Conservation (phyloP, 805 yeast genomes). For the Hanseniaspora hatyaiensis region DNA sequence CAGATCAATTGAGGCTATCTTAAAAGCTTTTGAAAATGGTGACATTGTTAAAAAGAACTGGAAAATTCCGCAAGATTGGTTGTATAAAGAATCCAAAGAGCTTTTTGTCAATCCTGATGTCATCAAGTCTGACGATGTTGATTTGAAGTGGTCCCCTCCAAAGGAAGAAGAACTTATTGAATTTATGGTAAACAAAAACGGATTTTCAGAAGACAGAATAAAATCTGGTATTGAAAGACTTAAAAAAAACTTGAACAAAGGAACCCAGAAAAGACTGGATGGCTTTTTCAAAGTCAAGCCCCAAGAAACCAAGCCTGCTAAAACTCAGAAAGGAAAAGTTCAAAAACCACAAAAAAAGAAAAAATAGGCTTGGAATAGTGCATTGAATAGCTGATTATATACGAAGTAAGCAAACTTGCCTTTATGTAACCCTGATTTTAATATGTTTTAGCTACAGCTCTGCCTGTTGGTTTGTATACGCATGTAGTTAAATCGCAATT, state of each 20-base stretch:
- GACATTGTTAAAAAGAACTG: conserved; percentile 37
- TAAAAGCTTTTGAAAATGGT: conserved; percentile 43
- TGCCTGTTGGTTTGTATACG: no score
- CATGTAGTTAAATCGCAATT: no score
- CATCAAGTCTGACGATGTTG: conserved; percentile 44
- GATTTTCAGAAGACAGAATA: conserved; percentile 87
- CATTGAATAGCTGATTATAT: no score
- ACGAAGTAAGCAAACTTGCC: no score
- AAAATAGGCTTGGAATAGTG: conserved; percentile 6
- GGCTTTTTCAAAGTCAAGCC: conserved; percentile 69
- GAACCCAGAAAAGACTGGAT: conserved; percentile 84
- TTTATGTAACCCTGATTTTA: no score
- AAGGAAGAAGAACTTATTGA: conserved; percentile 72
- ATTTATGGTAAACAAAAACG: conserved; percentile 75
- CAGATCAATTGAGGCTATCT: conserved; percentile 65
- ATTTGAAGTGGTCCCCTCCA: conserved; percentile 80
- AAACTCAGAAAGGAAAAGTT: conserved; percentile 23
- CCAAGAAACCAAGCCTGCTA: conserved; percentile 35
- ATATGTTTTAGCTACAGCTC: no score
- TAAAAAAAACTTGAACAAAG: conserved; percentile 68
- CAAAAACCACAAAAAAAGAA: conserved; percentile 14
- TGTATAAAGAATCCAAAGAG: conserved; percentile 74
- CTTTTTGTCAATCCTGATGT: conserved; percentile 79
- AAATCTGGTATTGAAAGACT: conserved; percentile 76
- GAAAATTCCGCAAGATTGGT: conserved; percentile 91